phyloP scores from a whole-genome alignment of 495 filamentous ascomycete species.

The Neurospora sp. region DNA sequence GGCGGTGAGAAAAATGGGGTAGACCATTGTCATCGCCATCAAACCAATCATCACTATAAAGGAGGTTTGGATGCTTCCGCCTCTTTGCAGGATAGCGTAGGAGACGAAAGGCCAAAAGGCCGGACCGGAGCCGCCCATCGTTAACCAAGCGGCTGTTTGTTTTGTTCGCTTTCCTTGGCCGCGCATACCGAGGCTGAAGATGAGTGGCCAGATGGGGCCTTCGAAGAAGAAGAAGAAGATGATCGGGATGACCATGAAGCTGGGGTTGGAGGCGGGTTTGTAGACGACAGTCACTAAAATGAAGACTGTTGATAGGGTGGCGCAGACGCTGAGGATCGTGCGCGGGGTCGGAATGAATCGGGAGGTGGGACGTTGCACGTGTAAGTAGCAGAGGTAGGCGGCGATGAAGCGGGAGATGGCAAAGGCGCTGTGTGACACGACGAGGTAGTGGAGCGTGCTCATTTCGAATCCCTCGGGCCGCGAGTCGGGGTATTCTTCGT shows the following conservation, averaged over 20 bases:
- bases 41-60: slow-evolving; percentile 28
- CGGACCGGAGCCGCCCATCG: slow-evolving; percentile 55
- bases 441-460: slow-evolving; percentile 41
- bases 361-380: slow-evolving; percentile 33
- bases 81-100: slow-evolving; percentile 25
- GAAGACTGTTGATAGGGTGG: slow-evolving; percentile 35
- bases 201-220: slow-evolving; percentile 59
- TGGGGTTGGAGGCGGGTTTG: slow-evolving; percentile 32
- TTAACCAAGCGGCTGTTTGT: slow-evolving; percentile 54
- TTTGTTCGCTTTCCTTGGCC: slow-evolving; percentile 64
- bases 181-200: slow-evolving; percentile 58
- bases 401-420: slow-evolving; percentile 38
- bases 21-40: slow-evolving; percentile 22
- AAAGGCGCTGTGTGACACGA: slow-evolving; percentile 38
- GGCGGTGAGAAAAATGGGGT: slow-evolving; percentile 29
- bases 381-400: slow-evolving; percentile 38
- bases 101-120: slow-evolving; percentile 57
- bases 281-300: slow-evolving; percentile 38
- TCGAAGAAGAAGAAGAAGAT: slow-evolving; percentile 59
- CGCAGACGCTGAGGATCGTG: slow-evolving; percentile 39
- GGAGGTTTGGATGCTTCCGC: slow-evolving; percentile 24
- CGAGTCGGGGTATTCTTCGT: slow-evolving; percentile 14
- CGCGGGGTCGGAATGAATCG: slow-evolving; percentile 35
- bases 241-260: slow-evolving; percentile 45
- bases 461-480: slow-evolving; percentile 39